Conservation (phyloP, 495 filamentous ascomycete genomes). For the Beverwykella pulmonaria region DNA sequence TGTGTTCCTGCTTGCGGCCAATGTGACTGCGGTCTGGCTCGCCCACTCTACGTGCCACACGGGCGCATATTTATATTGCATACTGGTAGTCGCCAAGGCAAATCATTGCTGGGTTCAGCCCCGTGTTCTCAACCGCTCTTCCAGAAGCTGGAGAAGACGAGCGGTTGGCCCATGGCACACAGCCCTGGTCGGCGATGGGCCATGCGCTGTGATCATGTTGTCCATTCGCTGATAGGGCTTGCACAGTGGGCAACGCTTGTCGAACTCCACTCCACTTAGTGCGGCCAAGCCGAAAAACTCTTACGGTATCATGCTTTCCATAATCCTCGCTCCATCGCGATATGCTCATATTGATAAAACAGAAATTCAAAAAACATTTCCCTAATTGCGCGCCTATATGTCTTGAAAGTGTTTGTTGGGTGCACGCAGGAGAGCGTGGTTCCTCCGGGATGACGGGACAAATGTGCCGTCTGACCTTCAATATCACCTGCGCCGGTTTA, state of each 20-base stretch:
- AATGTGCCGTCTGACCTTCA: conserved; percentile 23
- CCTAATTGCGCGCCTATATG: conserved; percentile 23
- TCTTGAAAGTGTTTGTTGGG: conserved; percentile 3
- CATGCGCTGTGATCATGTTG: conserved; percentile 24
- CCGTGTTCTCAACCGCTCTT: conserved; percentile 16
- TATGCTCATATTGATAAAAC: conserved; percentile 3
- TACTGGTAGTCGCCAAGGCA: conserved; percentile 19
- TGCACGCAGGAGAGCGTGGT: conserved; percentile 5
- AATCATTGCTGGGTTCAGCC: conserved; percentile 19
- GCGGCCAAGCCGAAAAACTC: conserved; percentile 8
- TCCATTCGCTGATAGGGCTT: conserved; percentile 12
- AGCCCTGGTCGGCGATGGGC: neutral
- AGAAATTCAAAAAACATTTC: conserved; percentile 2
- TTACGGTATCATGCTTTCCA: neutral
- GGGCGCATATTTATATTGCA: conserved; percentile 28
- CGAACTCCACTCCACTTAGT: conserved; percentile 23
- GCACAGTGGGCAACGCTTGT: conserved; percentile 9
- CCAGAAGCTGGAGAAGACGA: conserved; percentile 27
- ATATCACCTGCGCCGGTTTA: conserved; percentile 12
- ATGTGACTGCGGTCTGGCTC: conserved; percentile 9
- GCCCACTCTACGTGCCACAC: conserved; percentile 33
- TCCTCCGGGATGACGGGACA: conserved; percentile 21
- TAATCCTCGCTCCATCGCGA: neutral
- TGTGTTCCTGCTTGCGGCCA: conserved; percentile 11
- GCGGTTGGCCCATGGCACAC: neutral